Evolutionary conservation across 192 early-diverging fungal species (phyloP).

Genomic region (Ambispora gerdemannii): DNA sequence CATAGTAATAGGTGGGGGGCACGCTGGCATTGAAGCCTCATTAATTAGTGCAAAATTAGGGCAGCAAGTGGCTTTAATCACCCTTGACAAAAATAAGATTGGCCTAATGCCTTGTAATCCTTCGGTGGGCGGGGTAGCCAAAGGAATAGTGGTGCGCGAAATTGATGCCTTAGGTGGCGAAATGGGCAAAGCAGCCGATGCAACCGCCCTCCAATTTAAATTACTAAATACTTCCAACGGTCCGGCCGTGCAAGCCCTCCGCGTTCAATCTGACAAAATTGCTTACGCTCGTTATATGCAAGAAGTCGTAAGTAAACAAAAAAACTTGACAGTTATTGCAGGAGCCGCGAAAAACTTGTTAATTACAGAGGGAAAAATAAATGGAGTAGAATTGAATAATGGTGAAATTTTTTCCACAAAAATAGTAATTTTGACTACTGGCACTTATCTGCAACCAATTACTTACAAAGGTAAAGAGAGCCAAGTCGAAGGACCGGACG

Average conservation of each 20-base stretch:
- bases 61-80: conserved; percentile 8
- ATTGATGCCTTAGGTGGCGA: conserved; percentile 11
- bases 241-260: conserved; percentile 4
- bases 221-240: conserved; percentile 10
- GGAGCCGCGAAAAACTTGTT: conserved; percentile 1
- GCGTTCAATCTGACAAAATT: conserved; percentile 10
- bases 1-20: conserved; percentile 11
- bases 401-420: background rate
- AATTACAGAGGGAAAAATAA: conserved; percentile 4
- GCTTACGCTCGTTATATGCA: conserved; percentile 13
- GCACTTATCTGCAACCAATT: conserved; percentile 10
- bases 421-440: conserved; percentile 14
- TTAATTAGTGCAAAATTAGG: conserved; percentile 6
- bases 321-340: conserved; percentile 11
- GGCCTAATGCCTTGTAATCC: conserved; percentile 15
- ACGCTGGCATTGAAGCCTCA: conserved; percentile 7
- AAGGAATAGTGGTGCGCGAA: conserved; percentile 15
- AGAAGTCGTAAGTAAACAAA: conserved; percentile 1
- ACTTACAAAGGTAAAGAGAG: conserved; percentile 2
- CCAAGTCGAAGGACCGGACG: conserved; percentile 15
- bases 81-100: conserved; percentile 9
- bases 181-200: conserved; percentile 9
- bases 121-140: conserved; percentile 2
- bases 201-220: conserved; percentile 8
- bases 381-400: background rate